Conservation (phyloP, 176 grass and related monocot genomes). For the Paspalum vaginatum region DNA sequence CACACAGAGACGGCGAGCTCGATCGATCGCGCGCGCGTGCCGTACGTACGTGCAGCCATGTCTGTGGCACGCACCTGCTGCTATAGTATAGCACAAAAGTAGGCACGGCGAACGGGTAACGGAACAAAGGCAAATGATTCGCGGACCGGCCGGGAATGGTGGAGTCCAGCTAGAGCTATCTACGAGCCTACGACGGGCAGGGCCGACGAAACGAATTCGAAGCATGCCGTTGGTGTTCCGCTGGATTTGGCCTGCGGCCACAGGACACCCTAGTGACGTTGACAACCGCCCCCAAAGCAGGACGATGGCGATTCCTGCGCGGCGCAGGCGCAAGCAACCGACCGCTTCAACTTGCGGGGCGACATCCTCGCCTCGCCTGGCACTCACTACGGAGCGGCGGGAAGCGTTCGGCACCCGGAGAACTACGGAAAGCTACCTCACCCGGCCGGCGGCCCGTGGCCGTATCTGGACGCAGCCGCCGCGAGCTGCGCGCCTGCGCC, state of each 20-base stretch:
- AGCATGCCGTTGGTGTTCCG: background rate
- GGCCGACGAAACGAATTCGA: background rate
- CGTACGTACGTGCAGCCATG: background rate
- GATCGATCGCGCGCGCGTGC: background rate
- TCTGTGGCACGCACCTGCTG: background rate
- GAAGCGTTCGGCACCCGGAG: background rate
- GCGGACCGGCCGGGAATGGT: background rate
- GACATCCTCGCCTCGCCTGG: background rate
- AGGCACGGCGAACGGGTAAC: background rate
- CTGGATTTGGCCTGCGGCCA: background rate
- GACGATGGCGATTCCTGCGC: background rate
- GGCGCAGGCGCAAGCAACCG: no score
- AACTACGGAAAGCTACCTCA: no score
- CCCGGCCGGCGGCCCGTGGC: background rate
- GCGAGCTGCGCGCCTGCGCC: no score
- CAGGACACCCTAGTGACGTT: background rate
- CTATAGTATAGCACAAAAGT: no score
- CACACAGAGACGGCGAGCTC: background rate
- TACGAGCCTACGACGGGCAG: no score
- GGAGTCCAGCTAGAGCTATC: constrained; percentile 11
- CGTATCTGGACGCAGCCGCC: background rate
- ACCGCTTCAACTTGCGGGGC: background rate
- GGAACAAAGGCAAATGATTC: background rate
- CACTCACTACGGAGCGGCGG: background rate
- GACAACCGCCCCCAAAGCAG: background rate